These are phyloP conservation scores for Selaginella moellendorffii DNA, from an alignment of 75 land plant genomes.

Conservation along the genomic window DNA sequence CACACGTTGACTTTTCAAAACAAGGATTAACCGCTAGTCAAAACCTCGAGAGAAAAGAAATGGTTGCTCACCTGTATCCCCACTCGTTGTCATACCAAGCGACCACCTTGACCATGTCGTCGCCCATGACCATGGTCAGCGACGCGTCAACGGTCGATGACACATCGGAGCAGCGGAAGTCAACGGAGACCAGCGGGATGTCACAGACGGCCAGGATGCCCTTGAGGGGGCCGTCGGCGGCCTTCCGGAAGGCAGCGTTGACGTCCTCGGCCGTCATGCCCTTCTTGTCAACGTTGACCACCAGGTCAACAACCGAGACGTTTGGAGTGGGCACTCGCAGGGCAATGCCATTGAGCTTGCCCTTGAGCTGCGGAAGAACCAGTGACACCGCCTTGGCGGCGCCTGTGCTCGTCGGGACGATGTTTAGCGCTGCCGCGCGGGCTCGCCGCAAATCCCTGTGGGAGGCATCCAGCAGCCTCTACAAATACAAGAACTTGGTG, in stretches of 20 bases:
- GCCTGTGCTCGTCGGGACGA: conserved; percentile 8
- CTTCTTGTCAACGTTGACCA: conserved; percentile 1
- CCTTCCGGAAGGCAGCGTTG: conserved; percentile 6
- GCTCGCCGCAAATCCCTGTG: conserved; percentile 2
- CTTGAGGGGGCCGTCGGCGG: conserved; percentile 5
- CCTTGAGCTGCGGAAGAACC: conserved; percentile 6
- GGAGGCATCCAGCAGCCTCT: conserved; percentile 6
- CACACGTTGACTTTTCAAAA: neutral
- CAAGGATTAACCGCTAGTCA: too few relatives aligned
- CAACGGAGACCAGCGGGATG: conserved; percentile 3
- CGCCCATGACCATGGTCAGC: conserved; percentile 97
- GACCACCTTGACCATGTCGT: conserved; percentile 91
- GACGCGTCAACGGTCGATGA: conserved; percentile 29
- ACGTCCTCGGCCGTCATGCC: conserved; percentile 8
- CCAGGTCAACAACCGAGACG: conserved; percentile 2
- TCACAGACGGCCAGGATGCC: conserved; percentile 10
- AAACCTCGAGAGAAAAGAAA: too few relatives aligned
- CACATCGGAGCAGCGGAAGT: conserved; percentile 4
- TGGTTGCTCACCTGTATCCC: conserved; percentile 74
- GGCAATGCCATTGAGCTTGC: conserved; percentile 7
- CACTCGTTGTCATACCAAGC: conserved; percentile 98
- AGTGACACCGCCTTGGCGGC: conserved; percentile 6
- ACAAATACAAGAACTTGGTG: too few relatives aligned
- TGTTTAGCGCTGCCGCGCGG: conserved; percentile 2
- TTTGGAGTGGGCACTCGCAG: conserved; percentile 5